Base-by-base conservation (phyloP, 805 yeast genomes). In the Candida fluviatilis region DNA sequence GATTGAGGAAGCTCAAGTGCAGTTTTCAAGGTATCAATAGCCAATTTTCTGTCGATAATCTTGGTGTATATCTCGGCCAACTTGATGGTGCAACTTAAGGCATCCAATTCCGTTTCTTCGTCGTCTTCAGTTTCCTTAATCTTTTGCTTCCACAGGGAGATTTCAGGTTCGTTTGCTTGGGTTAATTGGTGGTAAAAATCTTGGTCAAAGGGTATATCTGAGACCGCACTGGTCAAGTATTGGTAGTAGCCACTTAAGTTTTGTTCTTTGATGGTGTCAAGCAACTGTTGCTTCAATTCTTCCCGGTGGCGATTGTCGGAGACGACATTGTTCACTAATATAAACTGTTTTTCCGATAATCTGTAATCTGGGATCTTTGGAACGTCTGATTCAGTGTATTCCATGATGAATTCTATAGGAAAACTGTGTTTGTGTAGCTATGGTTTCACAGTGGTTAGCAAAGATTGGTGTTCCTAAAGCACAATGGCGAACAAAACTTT, bases 31-130 rank as follows among this genome's bases (percentile, higher is more conserved):
- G 87, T 78, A 24, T 69, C 62, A 30, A 76, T 64, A 5, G 95
- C 91, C 49, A 84, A 82, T 24, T 69, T 64, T 46, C 79, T 76
- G 60, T 91, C 96, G 45, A 96, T 91, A 51, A 89, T 85, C 43
- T 71, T 69, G 10, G 96, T 80, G 60, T 87, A 91, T 62, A 82
- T 87, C 57, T 90, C 95, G 25, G 96, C 97, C 21, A 93, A 75
- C 52, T 80, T 76, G 39, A 80, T 76, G 75, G 88, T 84, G 32
- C 82, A 79, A 45, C 80, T 81, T 6, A 89, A 80, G 27, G 80
- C 74, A 54, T 88, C 96, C 47, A 84, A 64, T 57, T 88, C 96
- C 24, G 95, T 95, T 58, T 90, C 97, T 43, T 82, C 86, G 41
- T 80, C 88, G 40, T 73, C 77, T 36, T 74, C 75, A 16, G 78